phyloP scores from a whole-genome alignment of 2,329 filamentous ascomycete species.

The Xylaria sp. region DNA sequence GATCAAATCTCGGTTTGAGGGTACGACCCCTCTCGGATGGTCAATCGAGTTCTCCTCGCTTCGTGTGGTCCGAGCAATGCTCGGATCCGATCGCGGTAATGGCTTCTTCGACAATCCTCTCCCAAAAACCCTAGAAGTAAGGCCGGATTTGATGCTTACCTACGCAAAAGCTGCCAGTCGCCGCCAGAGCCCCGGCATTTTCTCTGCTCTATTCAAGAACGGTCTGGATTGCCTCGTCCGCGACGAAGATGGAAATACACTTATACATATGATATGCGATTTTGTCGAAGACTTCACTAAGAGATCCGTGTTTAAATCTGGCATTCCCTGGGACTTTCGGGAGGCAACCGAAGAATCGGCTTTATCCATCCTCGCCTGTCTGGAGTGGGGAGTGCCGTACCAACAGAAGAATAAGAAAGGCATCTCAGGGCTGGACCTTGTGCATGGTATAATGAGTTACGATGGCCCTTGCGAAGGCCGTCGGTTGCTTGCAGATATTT shows the following conservation, averaged over 20 bases:
- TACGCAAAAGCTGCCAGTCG: slow-evolving; percentile 29
- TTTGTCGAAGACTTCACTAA: slow-evolving; percentile 21
- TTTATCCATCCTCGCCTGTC: slow-evolving; percentile 15
- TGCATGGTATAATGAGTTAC: slow-evolving; percentile 24
- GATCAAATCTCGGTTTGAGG: slow-evolving; percentile 4
- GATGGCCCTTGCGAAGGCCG: slow-evolving; percentile 20
- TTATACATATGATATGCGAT: slow-evolving; percentile 30
- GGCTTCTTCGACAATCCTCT: no score
- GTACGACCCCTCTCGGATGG: slow-evolving; percentile 31
- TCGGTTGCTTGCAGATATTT: slow-evolving; percentile 20
- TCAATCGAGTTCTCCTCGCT: slow-evolving; percentile 26
- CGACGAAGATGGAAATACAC: slow-evolving; percentile 29
- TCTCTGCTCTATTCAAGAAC: slow-evolving; percentile 8
- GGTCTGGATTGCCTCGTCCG: slow-evolving; percentile 16
- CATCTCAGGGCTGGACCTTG: slow-evolving; percentile 21
- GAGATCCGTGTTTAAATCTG: no score
- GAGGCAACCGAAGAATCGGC: slow-evolving; percentile 12
- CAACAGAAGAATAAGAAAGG: slow-evolving; percentile 20
- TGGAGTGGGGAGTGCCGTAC: slow-evolving; percentile 8
- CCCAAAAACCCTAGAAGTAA: no score
- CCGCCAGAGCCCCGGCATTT: slow-evolving; percentile 23
- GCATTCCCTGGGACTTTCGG: slow-evolving; percentile 17
- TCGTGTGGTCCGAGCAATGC: slow-evolving; percentile 1
- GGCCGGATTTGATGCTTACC: neutral
- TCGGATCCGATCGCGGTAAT: no score